A percentile compares a stretch with the other conserved stretches of the same genome.
These are phyloP conservation scores for Schwanniomyces pseudopolymorphus DNA, from an alignment of 805 yeast species.

Conservation along the genomic window DNA sequence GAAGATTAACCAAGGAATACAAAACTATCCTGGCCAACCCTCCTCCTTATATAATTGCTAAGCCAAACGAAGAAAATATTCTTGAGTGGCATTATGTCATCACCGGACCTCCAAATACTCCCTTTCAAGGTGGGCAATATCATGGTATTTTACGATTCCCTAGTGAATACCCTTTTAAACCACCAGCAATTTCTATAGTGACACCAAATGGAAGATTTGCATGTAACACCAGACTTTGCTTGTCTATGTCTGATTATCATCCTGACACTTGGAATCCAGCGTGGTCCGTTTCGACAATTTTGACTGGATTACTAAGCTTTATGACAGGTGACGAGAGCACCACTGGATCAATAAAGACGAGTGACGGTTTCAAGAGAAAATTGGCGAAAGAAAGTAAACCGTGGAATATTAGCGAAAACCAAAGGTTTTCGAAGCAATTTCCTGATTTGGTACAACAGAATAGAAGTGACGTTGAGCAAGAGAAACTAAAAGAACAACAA, in stretches of 20 bases:
- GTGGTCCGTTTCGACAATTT: constrained; percentile 88
- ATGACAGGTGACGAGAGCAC: constrained; percentile 88
- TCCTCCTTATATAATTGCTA: constrained; percentile 80
- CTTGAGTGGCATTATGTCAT: constrained; percentile 93
- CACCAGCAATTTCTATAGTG: constrained; percentile 84
- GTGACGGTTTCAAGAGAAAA: constrained; percentile 53
- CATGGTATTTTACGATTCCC: constrained; percentile 88
- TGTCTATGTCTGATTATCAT: constrained; percentile 92
- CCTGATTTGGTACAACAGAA: constrained; percentile 62
- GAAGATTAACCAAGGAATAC: constrained; percentile 73
- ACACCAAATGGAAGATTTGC: constrained; percentile 90
- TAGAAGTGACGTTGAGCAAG: constrained; percentile 25
- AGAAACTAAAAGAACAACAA: constrained; percentile 13
- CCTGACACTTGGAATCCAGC: constrained; percentile 97
- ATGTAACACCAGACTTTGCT: constrained; percentile 77
- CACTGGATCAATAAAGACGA: constrained; percentile 75
- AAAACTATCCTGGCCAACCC: constrained; percentile 75
- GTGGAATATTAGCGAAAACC: constrained; percentile 59
- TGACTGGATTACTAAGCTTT: constrained; percentile 83
- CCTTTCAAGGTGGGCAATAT: constrained; percentile 82
- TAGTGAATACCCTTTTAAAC: constrained; percentile 83
- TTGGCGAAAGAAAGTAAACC: constrained; percentile 59
- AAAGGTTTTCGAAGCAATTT: constrained; percentile 60
- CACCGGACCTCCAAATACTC: constrained; percentile 89
- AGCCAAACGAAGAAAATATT: constrained; percentile 84